Percentiles rank a stretch among this genome's conserved stretches.
These are phyloP conservation scores for Hibiscus syriacus DNA, from an alignment of 345 rosid species.

Conservation along the genomic window DNA sequence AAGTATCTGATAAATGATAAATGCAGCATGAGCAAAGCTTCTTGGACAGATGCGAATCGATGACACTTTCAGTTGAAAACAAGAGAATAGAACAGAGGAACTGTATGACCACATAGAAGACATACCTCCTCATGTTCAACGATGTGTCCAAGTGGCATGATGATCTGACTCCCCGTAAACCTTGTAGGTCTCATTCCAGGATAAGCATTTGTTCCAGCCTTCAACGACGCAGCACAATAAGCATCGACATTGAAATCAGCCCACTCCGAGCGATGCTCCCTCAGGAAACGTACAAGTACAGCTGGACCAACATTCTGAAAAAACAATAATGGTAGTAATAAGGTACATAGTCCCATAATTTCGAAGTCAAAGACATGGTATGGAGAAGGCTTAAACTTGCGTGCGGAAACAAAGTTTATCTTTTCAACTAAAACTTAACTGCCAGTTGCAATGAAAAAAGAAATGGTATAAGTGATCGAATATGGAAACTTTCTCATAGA, in stretches of 20 bases:
- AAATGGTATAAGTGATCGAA: not conserved
- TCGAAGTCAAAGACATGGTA: not conserved
- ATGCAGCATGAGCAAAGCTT: not conserved
- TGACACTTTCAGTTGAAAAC: not conserved
- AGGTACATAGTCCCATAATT: too few relatives aligned
- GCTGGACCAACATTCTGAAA: slow-evolving; percentile 91
- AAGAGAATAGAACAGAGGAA: too few relatives aligned
- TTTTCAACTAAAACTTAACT: not conserved
- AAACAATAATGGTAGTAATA: slow-evolving; percentile 21
- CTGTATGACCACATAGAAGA: not conserved
- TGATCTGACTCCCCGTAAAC: slow-evolving; percentile 90
- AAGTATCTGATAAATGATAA: slow-evolving; percentile 43
- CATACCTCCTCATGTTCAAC: slow-evolving; percentile 95
- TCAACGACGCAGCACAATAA: slow-evolving; percentile 77
- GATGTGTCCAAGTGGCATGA: slow-evolving; percentile 96
- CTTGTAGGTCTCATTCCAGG: slow-evolving; percentile 92
- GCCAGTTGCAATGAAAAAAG: not conserved
- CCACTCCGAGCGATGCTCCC: slow-evolving; percentile 99
- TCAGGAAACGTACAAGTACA: slow-evolving; percentile 79
- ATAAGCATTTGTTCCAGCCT: slow-evolving; percentile 69
- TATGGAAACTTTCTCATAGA: not conserved
- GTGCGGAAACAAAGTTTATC: too few relatives aligned
- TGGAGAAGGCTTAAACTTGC: too few relatives aligned
- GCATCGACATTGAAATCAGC: slow-evolving; percentile 99
- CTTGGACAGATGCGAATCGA: not conserved